Conservation (phyloP, 164 flowering plant species). For the Tetracentron sinense region DNA sequence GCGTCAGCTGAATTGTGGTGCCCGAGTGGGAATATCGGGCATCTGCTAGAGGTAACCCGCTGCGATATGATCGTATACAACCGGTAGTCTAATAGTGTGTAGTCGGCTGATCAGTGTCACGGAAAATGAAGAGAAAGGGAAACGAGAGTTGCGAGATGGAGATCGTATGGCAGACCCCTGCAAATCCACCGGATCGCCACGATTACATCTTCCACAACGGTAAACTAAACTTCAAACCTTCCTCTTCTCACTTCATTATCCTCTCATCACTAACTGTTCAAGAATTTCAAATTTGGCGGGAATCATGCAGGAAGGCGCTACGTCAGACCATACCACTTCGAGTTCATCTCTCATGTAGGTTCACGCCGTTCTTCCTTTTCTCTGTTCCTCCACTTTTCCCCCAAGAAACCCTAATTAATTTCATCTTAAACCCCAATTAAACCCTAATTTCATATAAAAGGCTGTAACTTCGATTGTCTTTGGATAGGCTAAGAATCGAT, state of each 20-base stretch:
- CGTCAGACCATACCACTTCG: conserved; percentile 90
- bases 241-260: not conserved
- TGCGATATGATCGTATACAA: no score
- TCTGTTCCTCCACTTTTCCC: not conserved
- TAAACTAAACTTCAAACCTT: conserved; percentile 14
- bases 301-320: conserved; percentile 68
- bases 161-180: conserved; percentile 89
- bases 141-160: conserved; percentile 47
- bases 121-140: conserved; percentile 32
- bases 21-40: no score
- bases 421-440: conserved; percentile 1
- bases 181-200: conserved; percentile 63
- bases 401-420: conserved; percentile 5
- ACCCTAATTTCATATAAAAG: not conserved
- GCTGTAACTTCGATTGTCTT: conserved; percentile 4
- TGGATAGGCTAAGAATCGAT: conserved; percentile 69
- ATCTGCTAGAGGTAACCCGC: no score
- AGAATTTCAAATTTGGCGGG: conserved; percentile 20
- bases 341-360: conserved; percentile 82
- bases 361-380: not conserved
- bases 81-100: no score
- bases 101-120: not conserved
- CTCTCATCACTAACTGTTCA: not conserved
- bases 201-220: conserved; percentile 84
- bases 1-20: no score